Evolutionary conservation across 176 grass and related monocot genomes (phyloP).

Genomic region (Carex pumila): DNA sequence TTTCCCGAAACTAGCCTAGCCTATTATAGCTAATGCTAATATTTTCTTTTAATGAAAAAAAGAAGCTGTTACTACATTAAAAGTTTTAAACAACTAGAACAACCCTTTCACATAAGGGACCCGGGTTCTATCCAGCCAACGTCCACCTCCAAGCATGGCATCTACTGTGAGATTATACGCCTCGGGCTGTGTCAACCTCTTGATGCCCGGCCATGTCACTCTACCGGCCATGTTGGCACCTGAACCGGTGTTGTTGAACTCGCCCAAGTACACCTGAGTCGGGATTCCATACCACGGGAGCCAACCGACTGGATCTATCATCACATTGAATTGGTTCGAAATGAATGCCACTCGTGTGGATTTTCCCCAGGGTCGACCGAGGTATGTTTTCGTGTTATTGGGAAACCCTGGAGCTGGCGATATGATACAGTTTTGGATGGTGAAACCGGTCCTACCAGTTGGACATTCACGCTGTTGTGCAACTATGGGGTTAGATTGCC

Average conservation of each 20-base stretch:
- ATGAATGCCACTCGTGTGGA: conserved; percentile 54
- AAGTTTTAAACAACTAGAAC: neutral
- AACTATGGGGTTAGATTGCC: conserved; percentile 67
- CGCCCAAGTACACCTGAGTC: conserved; percentile 4
- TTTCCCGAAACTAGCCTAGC: neutral
- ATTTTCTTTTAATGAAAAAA: neutral
- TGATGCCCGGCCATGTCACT: neutral
- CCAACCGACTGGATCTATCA: conserved; percentile 57
- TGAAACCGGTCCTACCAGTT: conserved; percentile 57
- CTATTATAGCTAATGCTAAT: neutral
- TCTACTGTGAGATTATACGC: neutral
- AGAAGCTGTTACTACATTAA: neutral
- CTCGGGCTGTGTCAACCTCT: neutral
- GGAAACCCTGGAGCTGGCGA: conserved; percentile 24
- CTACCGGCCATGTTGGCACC: neutral
- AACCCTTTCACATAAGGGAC: conserved; percentile 1
- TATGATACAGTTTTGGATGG: conserved; percentile 69
- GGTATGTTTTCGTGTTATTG: conserved; percentile 7
- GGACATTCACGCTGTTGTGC: conserved; percentile 54
- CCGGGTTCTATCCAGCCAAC: neutral
- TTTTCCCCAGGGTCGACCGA: conserved; percentile 62
- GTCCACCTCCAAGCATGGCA: neutral
- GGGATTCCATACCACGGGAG: conserved; percentile 35
- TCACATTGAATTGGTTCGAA: conserved; percentile 33
- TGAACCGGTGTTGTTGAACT: conserved; percentile 5